Evolutionary conservation across 768 basidiomycete genomes (phyloP), one percentile per base, ranked within the genome.

Genomic region (Lactarius pseudohatsudake): DNA sequence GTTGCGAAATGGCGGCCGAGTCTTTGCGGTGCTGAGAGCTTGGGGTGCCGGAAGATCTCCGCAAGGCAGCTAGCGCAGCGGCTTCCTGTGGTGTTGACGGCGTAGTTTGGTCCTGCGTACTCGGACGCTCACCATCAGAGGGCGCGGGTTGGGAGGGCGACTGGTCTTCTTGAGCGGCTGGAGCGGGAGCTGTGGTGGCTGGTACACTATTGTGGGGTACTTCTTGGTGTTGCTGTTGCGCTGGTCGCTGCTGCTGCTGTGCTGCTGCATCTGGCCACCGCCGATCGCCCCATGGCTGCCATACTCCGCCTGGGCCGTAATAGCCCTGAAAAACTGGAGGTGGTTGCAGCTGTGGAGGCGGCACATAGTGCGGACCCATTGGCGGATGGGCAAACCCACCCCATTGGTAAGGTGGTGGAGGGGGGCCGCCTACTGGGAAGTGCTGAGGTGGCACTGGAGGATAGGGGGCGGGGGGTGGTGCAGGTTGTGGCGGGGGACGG

Each of bases 1-100:
- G 50, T 47, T 63, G 66, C 8, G 57, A n/a, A 36, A 47, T 41
- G 43, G 9, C 8, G 4, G 41, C n/a, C 1, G 66, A 38, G 50
- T 38, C 28, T 18, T 59, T 58, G 16, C 38, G 40, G 22, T 34
- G 54, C 22, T 53, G 66, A n/a, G 41, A 3, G 32, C 38, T 59
- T 36, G 66, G 34, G 1, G 57, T 38, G 10, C 60, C 45, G 1
- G 59, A 66, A 54, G 73, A 74, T 64, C 90, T 81, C 66, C 84
- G 82, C 66, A 90, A 69, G 3, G 90, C 89, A 15, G 92, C 91
- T 45, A 81, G 79, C 43, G 86, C 87, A 26, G 91, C 90, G 1
- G 87, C 88, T 53, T 81, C 80, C 66, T 81, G 71, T 18, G 84
- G 79, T 41, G 78, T 75, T 59, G 73, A 67, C 11, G 72, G 66